Evolutionary conservation across 768 basidiomycete genomes (phyloP).

Genomic region (Nevesoporus exiguus): DNA sequence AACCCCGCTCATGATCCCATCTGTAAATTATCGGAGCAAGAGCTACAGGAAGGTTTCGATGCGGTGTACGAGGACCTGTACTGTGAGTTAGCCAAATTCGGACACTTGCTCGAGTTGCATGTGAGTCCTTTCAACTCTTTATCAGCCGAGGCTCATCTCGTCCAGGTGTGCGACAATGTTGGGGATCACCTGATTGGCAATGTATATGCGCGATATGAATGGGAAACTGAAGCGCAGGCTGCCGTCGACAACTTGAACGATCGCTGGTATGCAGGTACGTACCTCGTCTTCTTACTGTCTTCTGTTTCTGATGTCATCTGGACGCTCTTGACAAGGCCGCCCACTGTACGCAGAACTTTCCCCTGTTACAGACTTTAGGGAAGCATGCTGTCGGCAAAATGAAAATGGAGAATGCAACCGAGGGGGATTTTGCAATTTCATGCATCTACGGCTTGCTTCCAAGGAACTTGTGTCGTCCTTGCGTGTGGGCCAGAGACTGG

Average conservation of each 20-base stretch:
- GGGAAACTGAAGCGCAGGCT: slow-evolving; percentile 95
- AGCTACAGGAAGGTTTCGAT: slow-evolving; percentile 88
- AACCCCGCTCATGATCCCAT: slow-evolving; percentile 94
- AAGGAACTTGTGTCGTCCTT: slow-evolving; percentile 78
- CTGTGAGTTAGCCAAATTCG: slow-evolving; percentile 92
- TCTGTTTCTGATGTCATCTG: slow-evolving; percentile 3
- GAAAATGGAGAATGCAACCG: slow-evolving; percentile 98
- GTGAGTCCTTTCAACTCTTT: slow-evolving; percentile 41
- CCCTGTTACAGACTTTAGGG: slow-evolving; percentile 97
- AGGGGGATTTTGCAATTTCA: slow-evolving; percentile 98
- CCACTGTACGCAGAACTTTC: slow-evolving; percentile 96
- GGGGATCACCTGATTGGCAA: slow-evolving; percentile 99
- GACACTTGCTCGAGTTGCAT: slow-evolving; percentile 92
- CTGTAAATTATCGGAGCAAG: slow-evolving; percentile 83
- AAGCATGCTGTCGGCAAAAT: slow-evolving; percentile 98
- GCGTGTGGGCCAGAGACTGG: slow-evolving; percentile 78
- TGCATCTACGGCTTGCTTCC: slow-evolving; percentile 90
- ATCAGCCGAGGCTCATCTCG: not conserved
- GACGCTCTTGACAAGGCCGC: slow-evolving; percentile 54
- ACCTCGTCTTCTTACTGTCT: not conserved
- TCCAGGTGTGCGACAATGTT: slow-evolving; percentile 94
- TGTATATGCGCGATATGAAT: slow-evolving; percentile 96
- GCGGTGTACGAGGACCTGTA: slow-evolving; percentile 95
- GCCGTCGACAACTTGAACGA: slow-evolving; percentile 93
- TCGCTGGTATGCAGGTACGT: slow-evolving; percentile 93